Evolutionary conservation across 1,139 yeast genomes (phyloP), one percentile per base, ranked within the genome.

Genomic region (Taiozyma onychis): DNA sequence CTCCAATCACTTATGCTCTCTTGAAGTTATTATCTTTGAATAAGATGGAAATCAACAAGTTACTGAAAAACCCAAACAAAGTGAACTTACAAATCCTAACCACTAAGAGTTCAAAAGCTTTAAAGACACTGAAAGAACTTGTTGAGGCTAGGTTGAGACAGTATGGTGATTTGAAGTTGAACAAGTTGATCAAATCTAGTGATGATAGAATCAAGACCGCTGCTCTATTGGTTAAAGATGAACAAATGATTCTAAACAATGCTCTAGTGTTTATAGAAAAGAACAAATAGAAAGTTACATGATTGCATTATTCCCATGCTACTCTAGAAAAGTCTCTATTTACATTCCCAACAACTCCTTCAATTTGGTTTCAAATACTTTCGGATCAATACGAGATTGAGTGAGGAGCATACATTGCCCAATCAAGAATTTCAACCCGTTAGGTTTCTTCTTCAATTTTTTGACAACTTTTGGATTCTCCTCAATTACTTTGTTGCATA

Each of bases 371-470:
- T 76, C 77, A 50, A 84, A 73, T n/a, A 67, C 64, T 5, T 69
- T 67, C 1, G 89, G 78, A 43, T 75, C 71, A 6, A 83, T 75
- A 57, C 76, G 81, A 2, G 97, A 97, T 54, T 82, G 83, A 2
- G 88, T 78, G 52, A 75, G 72, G 57, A 81, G 78, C 96, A 95
- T 89, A 16, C 90, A 96, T 62, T 80, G 80, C 0, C 98, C 99
- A 3, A 93, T 76, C 51, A 93, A 71, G 61, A 75, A 90, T 61
- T 90, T 88, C 30, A 91, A 41, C 0, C 63, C 63, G 39, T 57
- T 59, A 28, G 57, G 48, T 22, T 59, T 65, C 18, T 90, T 80
- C 44, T 78, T 79, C 41, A 72, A 69, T 55, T 77, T 78, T 50
- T 85, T 85, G 0, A 90, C 90, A 0, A 72, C 64, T 35, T 68